Conservation (phyloP, 2,329 filamentous ascomycete species). For the Stagonosporopsis chrysanthemi region DNA sequence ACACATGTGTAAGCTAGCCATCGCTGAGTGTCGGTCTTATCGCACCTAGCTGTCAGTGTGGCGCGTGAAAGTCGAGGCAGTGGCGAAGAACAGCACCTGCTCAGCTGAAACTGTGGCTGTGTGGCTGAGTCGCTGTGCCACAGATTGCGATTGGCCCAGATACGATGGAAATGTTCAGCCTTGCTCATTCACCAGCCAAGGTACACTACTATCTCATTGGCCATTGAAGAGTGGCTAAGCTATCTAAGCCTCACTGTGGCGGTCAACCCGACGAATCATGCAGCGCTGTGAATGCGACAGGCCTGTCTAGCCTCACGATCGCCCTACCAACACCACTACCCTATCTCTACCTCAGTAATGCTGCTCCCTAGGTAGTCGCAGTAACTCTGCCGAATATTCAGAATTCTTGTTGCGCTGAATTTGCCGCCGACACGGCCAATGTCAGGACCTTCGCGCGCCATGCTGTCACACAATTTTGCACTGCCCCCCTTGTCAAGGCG, state of each 20-base stretch:
- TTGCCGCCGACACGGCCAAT: not conserved
- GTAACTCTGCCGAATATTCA: not conserved
- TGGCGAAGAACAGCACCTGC: not conserved
- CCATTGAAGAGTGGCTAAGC: not conserved
- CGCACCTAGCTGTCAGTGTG: not conserved
- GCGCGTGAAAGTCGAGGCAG: not conserved
- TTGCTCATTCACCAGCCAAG: not conserved
- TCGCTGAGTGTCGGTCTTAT: not conserved
- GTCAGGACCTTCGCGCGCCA: not conserved
- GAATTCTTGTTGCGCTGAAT: not conserved
- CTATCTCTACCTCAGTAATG: not conserved
- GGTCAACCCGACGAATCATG: not conserved
- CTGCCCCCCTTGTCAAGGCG: slow-evolving; percentile 16
- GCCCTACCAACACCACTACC: not conserved
- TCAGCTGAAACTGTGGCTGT: slow-evolving; percentile 2
- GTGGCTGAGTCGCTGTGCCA: slow-evolving; percentile 7
- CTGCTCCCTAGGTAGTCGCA: not conserved
- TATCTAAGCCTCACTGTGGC: not conserved
- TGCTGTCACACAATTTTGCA: slow-evolving; percentile 17
- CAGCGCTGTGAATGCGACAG: not conserved
- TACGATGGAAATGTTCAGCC: not conserved
- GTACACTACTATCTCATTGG: not conserved
- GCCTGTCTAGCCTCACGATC: slow-evolving; percentile 3
- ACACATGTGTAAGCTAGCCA: not conserved
- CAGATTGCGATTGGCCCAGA: not conserved